These are phyloP conservation scores for Tylopilus vinaceipallidus DNA, from an alignment of 768 basidiomycete species.

Conservation along the genomic window DNA sequence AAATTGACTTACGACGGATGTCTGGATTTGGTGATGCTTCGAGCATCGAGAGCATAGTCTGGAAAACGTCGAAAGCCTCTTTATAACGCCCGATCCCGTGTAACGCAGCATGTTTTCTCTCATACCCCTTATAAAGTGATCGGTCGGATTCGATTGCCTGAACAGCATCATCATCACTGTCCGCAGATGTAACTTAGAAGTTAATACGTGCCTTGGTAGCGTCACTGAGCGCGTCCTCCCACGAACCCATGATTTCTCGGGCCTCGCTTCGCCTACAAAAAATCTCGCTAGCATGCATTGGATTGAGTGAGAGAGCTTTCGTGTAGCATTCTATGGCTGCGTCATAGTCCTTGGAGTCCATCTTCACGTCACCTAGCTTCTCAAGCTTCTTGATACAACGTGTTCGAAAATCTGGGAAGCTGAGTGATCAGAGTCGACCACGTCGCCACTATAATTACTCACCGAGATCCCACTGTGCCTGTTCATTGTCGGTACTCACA, in stretches of 20 bases:
- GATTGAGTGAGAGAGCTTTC: not conserved
- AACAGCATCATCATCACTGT: not conserved
- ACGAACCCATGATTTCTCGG: not conserved
- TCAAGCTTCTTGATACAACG: not conserved
- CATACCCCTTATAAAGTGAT: not conserved
- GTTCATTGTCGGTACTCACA: not conserved
- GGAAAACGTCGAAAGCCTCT: not conserved
- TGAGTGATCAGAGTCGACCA: not conserved
- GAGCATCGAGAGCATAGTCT: not conserved
- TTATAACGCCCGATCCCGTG: not conserved
- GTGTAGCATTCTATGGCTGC: not conserved
- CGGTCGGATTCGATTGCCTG: not conserved
- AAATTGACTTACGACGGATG: not conserved
- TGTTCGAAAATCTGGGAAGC: not conserved
- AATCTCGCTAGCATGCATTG: not conserved
- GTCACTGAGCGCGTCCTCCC: not conserved
- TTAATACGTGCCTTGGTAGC: not conserved
- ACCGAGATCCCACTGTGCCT: not conserved
- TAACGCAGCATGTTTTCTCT: not conserved
- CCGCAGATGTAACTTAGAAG: not conserved
- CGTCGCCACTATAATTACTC: not conserved
- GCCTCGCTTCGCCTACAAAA: not conserved
- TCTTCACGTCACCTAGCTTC: not conserved
- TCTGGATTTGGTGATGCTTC: not conserved
- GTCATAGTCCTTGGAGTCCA: not conserved